Base-by-base conservation (phyloP, 257 asterid species). In the Solanum pinnatisectum region DNA sequence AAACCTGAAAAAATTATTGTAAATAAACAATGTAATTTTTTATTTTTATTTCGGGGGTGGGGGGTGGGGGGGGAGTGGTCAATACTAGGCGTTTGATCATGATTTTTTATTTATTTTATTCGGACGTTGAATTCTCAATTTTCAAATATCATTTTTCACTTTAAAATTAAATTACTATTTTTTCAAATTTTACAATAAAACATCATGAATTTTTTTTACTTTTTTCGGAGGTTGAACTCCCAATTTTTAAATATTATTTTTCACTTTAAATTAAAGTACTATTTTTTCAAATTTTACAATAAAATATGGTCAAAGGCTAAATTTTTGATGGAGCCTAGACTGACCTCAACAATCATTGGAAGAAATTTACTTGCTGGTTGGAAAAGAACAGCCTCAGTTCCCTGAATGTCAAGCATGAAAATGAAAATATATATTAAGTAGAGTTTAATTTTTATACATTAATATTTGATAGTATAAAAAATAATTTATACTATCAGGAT, bases 291-390 rank as follows among this genome's bases (percentile, higher is more conserved):
- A 0, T 20, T 56, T 56, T 6, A 18, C 10, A 18, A 56, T 6
- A 5, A 56, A 56, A 56, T 8, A 56, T 56, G 5, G 0, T 7
- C 10, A 52, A 52, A 52, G 10, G 1, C 4, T 15, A 0, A 65
- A 65, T 65, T 0, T 65, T 65, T 65, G 35, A 65, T 11, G 35
- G 72, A 56, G 4, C n/a, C n/a, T 56, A 18, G 18, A 1, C 18
- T 65, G 16, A 65, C 72, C 98, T 94, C 93, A 85, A 93, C 91
- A 10, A 96, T 95, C 95, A 96, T 93, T 30, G 99, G 98, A 33
- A 96, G 94, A 84, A 91, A 95, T 84, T 96, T 98, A 89, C 92
- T 92, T 15, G 98, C 99, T 6, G 98, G 96, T 91, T 96, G 98
- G 91, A 89, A 96, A 46, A 90, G 92, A 81, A 93, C 94, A 72